These are phyloP conservation scores for Toxoplasma gondii DNA, from an alignment of 169 alveolate genomes.

Conservation along the genomic window DNA sequence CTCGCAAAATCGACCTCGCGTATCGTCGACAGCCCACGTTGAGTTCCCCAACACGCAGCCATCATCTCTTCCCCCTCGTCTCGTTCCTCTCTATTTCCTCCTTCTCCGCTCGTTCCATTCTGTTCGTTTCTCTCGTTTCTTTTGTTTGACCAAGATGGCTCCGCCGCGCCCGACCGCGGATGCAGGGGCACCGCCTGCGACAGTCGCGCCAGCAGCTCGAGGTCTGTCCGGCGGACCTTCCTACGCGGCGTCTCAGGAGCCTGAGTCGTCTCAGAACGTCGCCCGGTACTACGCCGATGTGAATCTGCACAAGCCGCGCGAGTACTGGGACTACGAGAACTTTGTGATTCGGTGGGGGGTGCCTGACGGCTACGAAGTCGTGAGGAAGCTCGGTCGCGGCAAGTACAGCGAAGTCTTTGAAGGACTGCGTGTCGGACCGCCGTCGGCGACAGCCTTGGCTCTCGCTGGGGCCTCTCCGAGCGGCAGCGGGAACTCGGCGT, in stretches of 20 bases:
- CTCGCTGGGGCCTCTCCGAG: background rate
- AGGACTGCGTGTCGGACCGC: slow-evolving; percentile 82
- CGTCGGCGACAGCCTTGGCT: background rate
- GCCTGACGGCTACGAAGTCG: slow-evolving; percentile 94
- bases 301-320: slow-evolving; percentile 83
- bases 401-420: slow-evolving; percentile 98
- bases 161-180: slow-evolving; percentile 22
- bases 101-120: too few relatives aligned
- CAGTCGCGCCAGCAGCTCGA: background rate
- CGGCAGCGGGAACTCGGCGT: background rate
- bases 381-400: slow-evolving; percentile 98
- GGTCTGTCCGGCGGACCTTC: background rate
- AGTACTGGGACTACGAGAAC: slow-evolving; percentile 93
- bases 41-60: too few relatives aligned
- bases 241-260: background rate
- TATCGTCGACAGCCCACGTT: too few relatives aligned
- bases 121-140: too few relatives aligned
- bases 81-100: background rate
- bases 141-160: background rate
- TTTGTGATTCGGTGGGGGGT: slow-evolving; percentile 89
- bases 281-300: slow-evolving; percentile 85
- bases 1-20: background rate
- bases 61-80: too few relatives aligned
- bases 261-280: background rate
- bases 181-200: background rate